Evolutionary conservation across 345 rosid genomes (phyloP), one percentile per base, ranked within the genome.

Genomic region (Euphorbia tirucalli): DNA sequence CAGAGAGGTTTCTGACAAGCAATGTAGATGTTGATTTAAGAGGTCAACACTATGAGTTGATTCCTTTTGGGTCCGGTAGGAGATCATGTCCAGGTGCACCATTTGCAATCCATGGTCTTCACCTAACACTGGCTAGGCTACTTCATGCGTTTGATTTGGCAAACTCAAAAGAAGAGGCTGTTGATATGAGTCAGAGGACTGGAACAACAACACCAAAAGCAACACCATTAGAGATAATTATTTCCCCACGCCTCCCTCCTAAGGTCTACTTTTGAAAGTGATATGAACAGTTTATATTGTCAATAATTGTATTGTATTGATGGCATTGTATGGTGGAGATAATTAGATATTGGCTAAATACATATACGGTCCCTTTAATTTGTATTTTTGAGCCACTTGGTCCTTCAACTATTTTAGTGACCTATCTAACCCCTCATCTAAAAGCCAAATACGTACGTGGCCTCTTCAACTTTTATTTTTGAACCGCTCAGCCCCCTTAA

Each of bases 61-160:
- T 71, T 24, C 68, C 75, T 7, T 71, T 71, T 50, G 68, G 75
- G 19, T 46, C 49, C 0, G 75, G 75, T 1, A 62, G 75, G 25
- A 28, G 75, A 24, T 44, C 66, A 16, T 71, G 68, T 11, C 74
- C 59, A 1, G 66, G 66, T 19, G 46, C 64, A 31, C 30, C 74
- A 21, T 61, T 71, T 59, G 74, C 46, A 0, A 66, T 71, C 5
- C 75, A 37, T 24, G 68, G 44, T 5, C 60, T 71, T 24, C 25
- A 71, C 5, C 19, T 62, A 8, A 22, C 62, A 16, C 75, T 71
- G 25, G 68, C 75, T 39, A 63, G 61, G 19, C 25, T 71, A 24
- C 68, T 62, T n/a, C 75, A 71, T n/a, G 60, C 50, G 1, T 61
- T 71, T 39, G 39, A 71, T 13, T 14, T 71, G 65, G 49, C 58